phyloP scores from a whole-genome alignment of 2,329 filamentous ascomycete genomes.

The Coniochaeta prunicola region DNA sequence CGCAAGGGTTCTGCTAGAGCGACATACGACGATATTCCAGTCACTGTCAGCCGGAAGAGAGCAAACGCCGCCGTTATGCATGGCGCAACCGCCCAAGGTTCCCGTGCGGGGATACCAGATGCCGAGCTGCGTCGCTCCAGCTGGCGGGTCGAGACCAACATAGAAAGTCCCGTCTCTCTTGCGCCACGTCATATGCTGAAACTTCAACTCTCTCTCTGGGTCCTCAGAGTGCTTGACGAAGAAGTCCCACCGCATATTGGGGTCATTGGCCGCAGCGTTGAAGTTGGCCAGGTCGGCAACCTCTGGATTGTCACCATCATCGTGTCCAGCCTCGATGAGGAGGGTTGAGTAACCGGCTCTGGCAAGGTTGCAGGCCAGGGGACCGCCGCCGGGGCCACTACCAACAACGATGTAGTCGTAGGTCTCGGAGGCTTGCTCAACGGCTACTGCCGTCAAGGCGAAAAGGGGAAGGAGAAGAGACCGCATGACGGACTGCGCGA shows the following conservation, averaged over 20 bases:
- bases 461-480: conserved; percentile 11
- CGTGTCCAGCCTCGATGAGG: conserved; percentile 55
- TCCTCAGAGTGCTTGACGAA: conserved; percentile 51
- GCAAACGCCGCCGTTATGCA: conserved; percentile 54
- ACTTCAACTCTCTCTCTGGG: conserved; percentile 37
- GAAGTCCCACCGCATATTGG: conserved; percentile 47
- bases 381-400: conserved; percentile 53
- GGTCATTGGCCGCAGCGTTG: conserved; percentile 42
- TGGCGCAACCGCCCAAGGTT: conserved; percentile 42
- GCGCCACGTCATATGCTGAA: conserved; percentile 45
- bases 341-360: conserved; percentile 52
- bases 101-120: conserved; percentile 39
- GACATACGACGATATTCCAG: conserved; percentile 45
- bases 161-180: conserved; percentile 27
- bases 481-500: conserved; percentile 1
- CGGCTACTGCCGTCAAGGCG: conserved; percentile 8
- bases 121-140: conserved; percentile 31
- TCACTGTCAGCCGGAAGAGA: conserved; percentile 53
- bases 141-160: conserved; percentile 29
- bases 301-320: conserved; percentile 39
- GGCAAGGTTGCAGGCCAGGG: conserved; percentile 50
- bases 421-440: conserved; percentile 4
- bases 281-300: conserved; percentile 41
- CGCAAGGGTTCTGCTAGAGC: neutral
- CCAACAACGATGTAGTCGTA: conserved; percentile 59